Evolutionary conservation across 208 protist genomes (phyloP).

Genomic region (Crithidia mellificae): DNA sequence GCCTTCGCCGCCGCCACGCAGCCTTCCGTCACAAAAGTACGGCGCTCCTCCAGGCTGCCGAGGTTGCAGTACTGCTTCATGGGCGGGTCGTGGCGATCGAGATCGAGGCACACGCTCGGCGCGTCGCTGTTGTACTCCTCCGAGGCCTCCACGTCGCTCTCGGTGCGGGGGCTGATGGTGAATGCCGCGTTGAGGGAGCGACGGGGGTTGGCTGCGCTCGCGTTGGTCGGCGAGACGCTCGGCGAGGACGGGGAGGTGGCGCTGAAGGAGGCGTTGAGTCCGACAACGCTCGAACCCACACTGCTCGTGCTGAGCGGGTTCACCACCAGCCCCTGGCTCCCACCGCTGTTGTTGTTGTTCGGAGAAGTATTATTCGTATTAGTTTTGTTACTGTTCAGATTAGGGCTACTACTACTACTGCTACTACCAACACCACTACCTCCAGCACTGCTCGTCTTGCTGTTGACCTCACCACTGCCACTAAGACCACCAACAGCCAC

Average conservation of each 20-base stretch:
- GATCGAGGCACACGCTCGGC: conserved; percentile 43
- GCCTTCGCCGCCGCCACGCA: conserved; percentile 39
- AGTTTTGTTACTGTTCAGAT: too few relatives aligned
- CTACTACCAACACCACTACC: conserved; percentile 11
- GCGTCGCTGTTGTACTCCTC: conserved; percentile 34
- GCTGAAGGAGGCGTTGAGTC: not conserved
- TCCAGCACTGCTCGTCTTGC: conserved; percentile 3
- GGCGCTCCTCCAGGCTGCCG: conserved; percentile 51
- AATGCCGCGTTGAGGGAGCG: conserved; percentile 69
- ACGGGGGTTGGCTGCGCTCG: conserved; percentile 30
- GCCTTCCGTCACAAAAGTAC: conserved; percentile 50
- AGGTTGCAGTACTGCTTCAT: conserved; percentile 39
- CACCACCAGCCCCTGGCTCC: too few relatives aligned
- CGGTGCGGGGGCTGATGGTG: conserved; percentile 56
- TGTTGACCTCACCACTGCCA: not conserved
- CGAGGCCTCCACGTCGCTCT: conserved; percentile 40
- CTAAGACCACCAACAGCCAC: too few relatives aligned
- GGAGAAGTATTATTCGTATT: not conserved
- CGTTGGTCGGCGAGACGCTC: conserved; percentile 18
- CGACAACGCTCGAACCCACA: not conserved
- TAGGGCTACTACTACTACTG: too few relatives aligned
- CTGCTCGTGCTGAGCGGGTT: not conserved
- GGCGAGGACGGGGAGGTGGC: conserved; percentile 8
- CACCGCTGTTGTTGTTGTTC: not conserved
- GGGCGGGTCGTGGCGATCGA: conserved; percentile 41